Conservation (phyloP, 257 asterid genomes). For the Solanum etuberosum region DNA sequence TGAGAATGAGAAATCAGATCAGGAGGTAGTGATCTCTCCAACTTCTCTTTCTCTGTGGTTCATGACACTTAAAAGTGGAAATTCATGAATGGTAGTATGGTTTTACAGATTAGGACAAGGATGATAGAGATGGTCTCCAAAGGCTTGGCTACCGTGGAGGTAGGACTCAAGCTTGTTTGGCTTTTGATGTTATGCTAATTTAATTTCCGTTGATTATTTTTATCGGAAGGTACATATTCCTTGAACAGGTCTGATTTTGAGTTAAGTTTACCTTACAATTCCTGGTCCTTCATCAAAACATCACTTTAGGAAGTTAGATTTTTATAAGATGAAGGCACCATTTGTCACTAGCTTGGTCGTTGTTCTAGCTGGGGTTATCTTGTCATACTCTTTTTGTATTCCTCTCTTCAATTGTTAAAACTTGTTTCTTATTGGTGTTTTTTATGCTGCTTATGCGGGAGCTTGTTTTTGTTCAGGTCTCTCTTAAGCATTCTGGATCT, state of each 20-base stretch:
- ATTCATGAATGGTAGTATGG: constrained; percentile 4
- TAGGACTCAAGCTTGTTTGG: constrained; percentile 10
- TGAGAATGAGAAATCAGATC: constrained; percentile 97
- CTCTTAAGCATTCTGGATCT: constrained; percentile 97
- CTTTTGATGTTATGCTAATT: neutral
- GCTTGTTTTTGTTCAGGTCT: constrained; percentile 36
- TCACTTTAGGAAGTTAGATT: neutral
- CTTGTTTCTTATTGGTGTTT: neutral
- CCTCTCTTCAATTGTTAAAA: neutral
- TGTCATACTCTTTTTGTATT: neutral
- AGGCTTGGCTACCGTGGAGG: constrained; percentile 93
- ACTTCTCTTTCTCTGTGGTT: neutral
- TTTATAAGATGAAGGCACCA: neutral
- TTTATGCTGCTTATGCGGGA: neutral
- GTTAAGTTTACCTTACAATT: neutral
- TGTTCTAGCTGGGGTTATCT: neutral
- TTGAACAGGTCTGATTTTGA: neutral
- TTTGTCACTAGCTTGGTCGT: neutral
- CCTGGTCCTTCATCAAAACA: neutral
- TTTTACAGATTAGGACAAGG: constrained; percentile 61
- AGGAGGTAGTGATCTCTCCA: constrained; percentile 43
- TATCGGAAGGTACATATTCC: neutral
- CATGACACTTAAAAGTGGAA: neutral
- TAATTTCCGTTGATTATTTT: neutral
- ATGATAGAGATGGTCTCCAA: constrained; percentile 88